A percentile compares a stretch with the other conserved stretches of the same genome.
Conservation (phyloP, 371 early-diverging fungal species). For the Lichtheimia ornata region DNA sequence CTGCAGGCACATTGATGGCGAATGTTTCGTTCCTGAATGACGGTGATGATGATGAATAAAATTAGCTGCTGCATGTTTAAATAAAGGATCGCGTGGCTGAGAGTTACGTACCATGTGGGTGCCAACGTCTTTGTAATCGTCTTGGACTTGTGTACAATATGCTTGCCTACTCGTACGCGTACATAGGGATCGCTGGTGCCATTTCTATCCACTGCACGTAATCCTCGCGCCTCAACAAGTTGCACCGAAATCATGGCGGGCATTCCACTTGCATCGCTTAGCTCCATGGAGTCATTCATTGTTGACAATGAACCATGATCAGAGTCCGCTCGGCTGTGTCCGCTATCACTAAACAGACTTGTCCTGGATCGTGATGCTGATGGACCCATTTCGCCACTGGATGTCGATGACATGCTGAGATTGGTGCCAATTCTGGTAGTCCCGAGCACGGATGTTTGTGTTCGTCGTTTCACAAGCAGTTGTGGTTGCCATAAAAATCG, state of each 20-base stretch:
- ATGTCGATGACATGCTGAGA: conserved; percentile 8
- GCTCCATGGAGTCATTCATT: conserved; percentile 2
- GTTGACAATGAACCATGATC: conserved; percentile 11
- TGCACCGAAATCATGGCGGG: background rate
- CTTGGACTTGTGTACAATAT: conserved; percentile 68
- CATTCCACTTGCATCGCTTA: conserved; percentile 1
- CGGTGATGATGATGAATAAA: conserved; percentile 10
- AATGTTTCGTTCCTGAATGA: conserved; percentile 27
- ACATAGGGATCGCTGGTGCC: conserved; percentile 62
- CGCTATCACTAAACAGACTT: conserved; percentile 4
- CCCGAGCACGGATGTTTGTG: conserved; percentile 36
- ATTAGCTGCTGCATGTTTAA: background rate
- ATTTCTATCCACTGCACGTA: conserved; percentile 50
- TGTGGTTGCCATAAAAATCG: conserved; percentile 52
- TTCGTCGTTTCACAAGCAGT: conserved; percentile 32
- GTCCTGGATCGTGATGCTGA: conserved; percentile 6
- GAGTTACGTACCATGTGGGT: conserved; percentile 60
- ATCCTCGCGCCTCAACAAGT: conserved; percentile 55
- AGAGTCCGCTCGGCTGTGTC: conserved; percentile 13
- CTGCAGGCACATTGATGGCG: conserved; percentile 20
- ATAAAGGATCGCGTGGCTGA: background rate
- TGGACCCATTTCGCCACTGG: conserved; percentile 1
- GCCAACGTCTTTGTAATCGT: conserved; percentile 71
- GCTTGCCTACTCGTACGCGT: conserved; percentile 45
- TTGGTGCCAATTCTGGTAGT: conserved; percentile 16